Conservation (phyloP, 2,329 filamentous ascomycete species). For the Fusarium sp. region DNA sequence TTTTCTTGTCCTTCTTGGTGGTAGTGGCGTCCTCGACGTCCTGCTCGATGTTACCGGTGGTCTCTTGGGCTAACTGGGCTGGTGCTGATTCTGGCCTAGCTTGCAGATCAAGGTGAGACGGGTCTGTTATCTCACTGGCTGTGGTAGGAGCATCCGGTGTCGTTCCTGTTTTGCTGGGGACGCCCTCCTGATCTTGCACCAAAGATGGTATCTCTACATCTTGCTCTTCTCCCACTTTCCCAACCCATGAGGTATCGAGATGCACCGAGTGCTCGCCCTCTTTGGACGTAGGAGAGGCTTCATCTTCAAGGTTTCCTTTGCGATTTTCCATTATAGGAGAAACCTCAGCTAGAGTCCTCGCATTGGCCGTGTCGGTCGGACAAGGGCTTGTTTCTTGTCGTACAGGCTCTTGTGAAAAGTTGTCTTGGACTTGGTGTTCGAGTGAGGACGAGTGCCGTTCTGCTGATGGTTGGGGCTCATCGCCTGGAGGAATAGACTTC, state of each 20-base stretch:
- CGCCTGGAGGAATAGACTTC: not conserved
- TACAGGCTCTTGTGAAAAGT: not conserved
- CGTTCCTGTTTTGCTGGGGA: not conserved
- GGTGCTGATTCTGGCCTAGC: not conserved
- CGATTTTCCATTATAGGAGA: not conserved
- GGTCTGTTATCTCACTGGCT: not conserved
- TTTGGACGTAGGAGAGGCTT: not conserved
- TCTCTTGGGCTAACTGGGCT: not conserved
- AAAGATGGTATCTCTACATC: not conserved
- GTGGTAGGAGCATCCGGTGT: not conserved
- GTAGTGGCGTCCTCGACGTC: not conserved
- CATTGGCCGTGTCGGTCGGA: not conserved
- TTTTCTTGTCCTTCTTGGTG: slow-evolving; percentile 32
- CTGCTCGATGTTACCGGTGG: not conserved
- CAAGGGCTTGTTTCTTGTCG: not conserved
- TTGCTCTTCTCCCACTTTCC: not conserved
- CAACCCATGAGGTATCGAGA: not conserved
- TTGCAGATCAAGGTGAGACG: not conserved
- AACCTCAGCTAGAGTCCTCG: not conserved
- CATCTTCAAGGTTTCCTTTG: not conserved
- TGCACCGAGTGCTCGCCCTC: not conserved
- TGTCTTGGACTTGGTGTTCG: not conserved
- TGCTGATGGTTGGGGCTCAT: not conserved
- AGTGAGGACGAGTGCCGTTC: not conserved
- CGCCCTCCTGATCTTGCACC: not conserved